Percentiles rank a stretch among this genome's conserved stretches.
Evolutionary conservation across 208 protist genomes (phyloP).

Genomic region (Leptomonas pyrrhocoris): DNA sequence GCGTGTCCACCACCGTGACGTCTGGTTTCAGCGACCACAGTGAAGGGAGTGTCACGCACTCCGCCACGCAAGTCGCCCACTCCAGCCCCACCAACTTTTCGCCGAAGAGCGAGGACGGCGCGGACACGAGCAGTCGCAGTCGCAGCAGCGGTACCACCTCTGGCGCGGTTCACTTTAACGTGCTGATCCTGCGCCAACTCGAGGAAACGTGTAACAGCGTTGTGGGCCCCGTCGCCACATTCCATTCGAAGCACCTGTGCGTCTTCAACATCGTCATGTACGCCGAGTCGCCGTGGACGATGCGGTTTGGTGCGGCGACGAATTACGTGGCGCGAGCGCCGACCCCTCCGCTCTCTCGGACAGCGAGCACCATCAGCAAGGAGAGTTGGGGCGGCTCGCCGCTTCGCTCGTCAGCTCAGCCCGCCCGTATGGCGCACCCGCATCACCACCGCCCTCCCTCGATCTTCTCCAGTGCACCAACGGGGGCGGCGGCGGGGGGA

Average conservation of each 20-base stretch:
- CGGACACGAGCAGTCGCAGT: background rate
- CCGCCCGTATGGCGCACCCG: background rate
- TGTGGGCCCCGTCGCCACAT: conserved; percentile 48
- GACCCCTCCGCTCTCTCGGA: conserved; percentile 5
- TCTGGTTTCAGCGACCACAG: conserved; percentile 9
- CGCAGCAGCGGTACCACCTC: conserved; percentile 5
- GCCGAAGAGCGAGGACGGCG: background rate
- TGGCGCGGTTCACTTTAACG: conserved; percentile 47
- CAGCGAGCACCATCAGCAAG: background rate
- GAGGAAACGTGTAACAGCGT: conserved; percentile 61
- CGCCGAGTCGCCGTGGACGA: conserved; percentile 61
- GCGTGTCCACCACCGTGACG: background rate
- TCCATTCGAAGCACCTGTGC: conserved; percentile 71
- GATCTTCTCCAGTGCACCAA: conserved; percentile 7
- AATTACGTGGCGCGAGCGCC: conserved; percentile 28
- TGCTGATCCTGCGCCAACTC: conserved; percentile 42
- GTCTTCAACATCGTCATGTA: conserved; percentile 79
- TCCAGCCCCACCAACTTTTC: background rate
- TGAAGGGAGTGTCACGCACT: conserved; percentile 6
- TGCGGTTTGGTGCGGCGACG: conserved; percentile 41
- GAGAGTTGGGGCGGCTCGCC: background rate
- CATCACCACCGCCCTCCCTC: background rate
- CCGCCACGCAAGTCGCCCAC: conserved; percentile 5
- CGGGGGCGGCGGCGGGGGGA: background rate
- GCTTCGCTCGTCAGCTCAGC: background rate